Percentiles rank a stretch among this genome's conserved stretches.
Conservation (phyloP, 108 stramenopile genomes). For the Pseudonitzschia multiseries region DNA sequence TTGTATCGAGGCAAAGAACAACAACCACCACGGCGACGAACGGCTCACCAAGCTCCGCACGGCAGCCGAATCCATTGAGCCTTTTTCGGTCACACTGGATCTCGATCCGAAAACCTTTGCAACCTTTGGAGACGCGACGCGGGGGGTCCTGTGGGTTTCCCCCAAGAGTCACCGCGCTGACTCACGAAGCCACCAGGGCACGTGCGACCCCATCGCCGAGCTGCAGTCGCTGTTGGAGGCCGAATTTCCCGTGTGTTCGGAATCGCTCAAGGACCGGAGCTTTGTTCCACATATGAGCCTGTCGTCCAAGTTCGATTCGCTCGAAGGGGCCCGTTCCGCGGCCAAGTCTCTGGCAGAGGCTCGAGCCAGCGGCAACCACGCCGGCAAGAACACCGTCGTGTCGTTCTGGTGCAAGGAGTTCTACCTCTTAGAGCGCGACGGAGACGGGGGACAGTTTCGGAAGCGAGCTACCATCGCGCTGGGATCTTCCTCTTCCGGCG, state of each 20-base stretch:
- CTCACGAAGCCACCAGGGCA: neutral
- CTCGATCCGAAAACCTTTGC: conserved; percentile 35
- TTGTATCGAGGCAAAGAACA: neutral
- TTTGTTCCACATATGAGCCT: conserved; percentile 59
- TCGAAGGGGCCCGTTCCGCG: conserved; percentile 40
- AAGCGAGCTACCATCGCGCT: conserved; percentile 26
- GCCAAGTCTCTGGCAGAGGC: conserved; percentile 30
- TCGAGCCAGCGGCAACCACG: neutral
- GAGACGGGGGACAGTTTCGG: conserved; percentile 59
- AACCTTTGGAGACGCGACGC: conserved; percentile 45
- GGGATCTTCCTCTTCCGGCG: neutral
- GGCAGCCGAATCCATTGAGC: neutral
- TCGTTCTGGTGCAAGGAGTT: conserved; percentile 37
- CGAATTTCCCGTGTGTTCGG: conserved; percentile 52
- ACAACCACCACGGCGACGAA: neutral
- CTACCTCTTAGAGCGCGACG: conserved; percentile 45
- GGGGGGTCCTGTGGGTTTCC: conserved; percentile 57
- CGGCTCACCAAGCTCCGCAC: neutral
- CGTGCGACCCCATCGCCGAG: conserved; percentile 6
- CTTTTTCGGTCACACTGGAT: neutral
- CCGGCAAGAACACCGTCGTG: conserved; percentile 18
- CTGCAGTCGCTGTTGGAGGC: conserved; percentile 44
- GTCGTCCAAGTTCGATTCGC: conserved; percentile 45
- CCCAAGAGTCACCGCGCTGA: conserved; percentile 25
- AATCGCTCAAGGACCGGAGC: conserved; percentile 40